Conservation (phyloP, 2,329 filamentous ascomycete genomes). For the Colletotrichum karsti region DNA sequence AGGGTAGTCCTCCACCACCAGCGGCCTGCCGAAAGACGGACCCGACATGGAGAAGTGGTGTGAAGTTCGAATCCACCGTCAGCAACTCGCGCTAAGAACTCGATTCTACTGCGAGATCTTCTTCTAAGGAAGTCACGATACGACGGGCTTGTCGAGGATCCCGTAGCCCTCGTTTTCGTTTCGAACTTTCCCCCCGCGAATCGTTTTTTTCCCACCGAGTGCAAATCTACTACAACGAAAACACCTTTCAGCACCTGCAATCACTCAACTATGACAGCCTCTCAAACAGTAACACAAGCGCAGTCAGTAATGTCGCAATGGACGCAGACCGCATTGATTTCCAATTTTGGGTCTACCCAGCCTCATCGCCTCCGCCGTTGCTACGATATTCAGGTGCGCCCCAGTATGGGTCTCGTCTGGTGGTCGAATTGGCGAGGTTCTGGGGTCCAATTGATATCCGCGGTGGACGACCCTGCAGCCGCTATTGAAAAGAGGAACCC, state of each 20-base stretch:
- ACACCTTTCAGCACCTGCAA: too few relatives aligned
- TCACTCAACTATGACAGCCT: too few relatives aligned
- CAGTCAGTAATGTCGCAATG: neutral
- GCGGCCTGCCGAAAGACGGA: slow-evolving; percentile 16
- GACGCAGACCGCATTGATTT: neutral
- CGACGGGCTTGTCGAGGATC: neutral
- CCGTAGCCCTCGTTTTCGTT: slow-evolving; percentile 10
- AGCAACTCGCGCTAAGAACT: neutral
- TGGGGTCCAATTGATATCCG: neutral
- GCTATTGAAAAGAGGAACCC: slow-evolving; percentile 25
- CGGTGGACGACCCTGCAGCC: slow-evolving; percentile 23
- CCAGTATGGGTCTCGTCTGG: slow-evolving; percentile 19
- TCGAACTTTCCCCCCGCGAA: neutral
- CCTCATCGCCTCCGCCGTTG: slow-evolving; percentile 10
- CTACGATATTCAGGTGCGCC: slow-evolving; percentile 17
- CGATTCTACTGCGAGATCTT: slow-evolving; percentile 8
- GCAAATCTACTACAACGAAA: too few relatives aligned
- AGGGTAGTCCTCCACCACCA: slow-evolving; percentile 22
- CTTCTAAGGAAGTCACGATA: neutral
- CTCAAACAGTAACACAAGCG: neutral
- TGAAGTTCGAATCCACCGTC: slow-evolving; percentile 10
- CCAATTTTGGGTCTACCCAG: slow-evolving; percentile 11
- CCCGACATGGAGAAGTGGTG: slow-evolving; percentile 12
- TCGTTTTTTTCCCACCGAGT: too few relatives aligned
- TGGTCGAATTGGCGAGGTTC: slow-evolving; percentile 7